phyloP scores from a whole-genome alignment of 2,329 filamentous ascomycete genomes.

The Alternaria consortialis region DNA sequence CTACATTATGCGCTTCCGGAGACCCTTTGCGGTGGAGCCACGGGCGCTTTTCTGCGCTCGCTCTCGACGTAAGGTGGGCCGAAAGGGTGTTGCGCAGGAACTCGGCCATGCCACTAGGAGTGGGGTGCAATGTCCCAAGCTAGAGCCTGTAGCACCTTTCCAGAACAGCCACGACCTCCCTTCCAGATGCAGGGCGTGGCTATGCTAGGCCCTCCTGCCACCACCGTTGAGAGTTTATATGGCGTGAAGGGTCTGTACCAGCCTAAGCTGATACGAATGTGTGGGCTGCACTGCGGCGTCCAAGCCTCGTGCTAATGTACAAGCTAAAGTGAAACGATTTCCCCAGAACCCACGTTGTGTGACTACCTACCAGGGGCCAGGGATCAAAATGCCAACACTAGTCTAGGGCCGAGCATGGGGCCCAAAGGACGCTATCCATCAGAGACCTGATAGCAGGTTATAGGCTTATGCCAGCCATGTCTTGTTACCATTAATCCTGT shows the following conservation, averaged over 20 bases:
- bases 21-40: slow-evolving; percentile 24
- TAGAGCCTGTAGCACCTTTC: slow-evolving; percentile 34
- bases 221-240: slow-evolving; percentile 27
- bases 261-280: slow-evolving; percentile 18
- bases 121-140: slow-evolving; percentile 27
- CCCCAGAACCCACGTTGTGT: slow-evolving; percentile 51
- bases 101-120: slow-evolving; percentile 26
- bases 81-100: slow-evolving; percentile 33
- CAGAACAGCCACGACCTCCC: slow-evolving; percentile 30
- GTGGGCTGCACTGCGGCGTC: slow-evolving; percentile 29
- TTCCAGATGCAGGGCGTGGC: slow-evolving; percentile 27
- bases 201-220: slow-evolving; percentile 25
- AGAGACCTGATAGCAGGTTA: slow-evolving; percentile 47
- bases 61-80: slow-evolving; percentile 32
- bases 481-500: slow-evolving; percentile 34
- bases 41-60: slow-evolving; percentile 16
- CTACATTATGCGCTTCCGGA: slow-evolving; percentile 19
- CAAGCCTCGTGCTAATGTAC: slow-evolving; percentile 30
- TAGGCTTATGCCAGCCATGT: slow-evolving; percentile 47
- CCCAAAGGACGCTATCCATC: slow-evolving; percentile 40
- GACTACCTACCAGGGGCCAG: slow-evolving; percentile 41
- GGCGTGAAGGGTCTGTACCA: slow-evolving; percentile 14
- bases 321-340: slow-evolving; percentile 50
- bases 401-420: slow-evolving; percentile 34
- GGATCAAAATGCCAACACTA: slow-evolving; percentile 43